Evolutionary conservation across 1,284 basidiomycete genomes (phyloP), one percentile per base, ranked within the genome.

Genomic region (Microbotryum silenes-acaulis): DNA sequence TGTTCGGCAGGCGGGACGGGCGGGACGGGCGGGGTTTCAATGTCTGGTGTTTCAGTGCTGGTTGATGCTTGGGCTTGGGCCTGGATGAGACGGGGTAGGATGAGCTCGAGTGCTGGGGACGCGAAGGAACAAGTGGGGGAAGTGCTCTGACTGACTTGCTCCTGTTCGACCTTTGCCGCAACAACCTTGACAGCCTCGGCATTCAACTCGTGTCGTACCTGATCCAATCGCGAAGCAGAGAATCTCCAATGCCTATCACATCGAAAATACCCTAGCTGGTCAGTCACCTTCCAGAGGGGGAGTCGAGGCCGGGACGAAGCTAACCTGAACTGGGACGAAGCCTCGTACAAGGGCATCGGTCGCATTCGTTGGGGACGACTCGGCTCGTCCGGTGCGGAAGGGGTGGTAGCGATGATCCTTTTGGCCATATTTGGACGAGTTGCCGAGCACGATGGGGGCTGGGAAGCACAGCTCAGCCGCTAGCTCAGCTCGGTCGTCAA

Each of bases 271-370:
- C 2, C 14, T 2, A 42, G 14, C 16, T 12, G 37, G 37, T 42
- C 14, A 42, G 37, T 16, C 37, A 42, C 37, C 14, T 12, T 16
- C 37, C 5, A 18, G 31, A 9, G 7, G 9, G 31, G 31, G 7
- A 31, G 27, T 31, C 31, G 31, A 31, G 31, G 31, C 7, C 31
- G 31, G 31, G 31, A 31, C 29, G 4, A 44, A 46, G 23, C 67
- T 42, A 7, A 85, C 65, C 79, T 81, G 76, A 81, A 93, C 74
- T 96, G 91, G 0, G 89, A 90, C 65, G 88, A 89, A 59, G 82
- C 84, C 72, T 91, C 85, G 72, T 89, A 94, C 7, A 91, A 73
- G 8, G 74, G 71, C 5, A 75, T 54, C 2, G 60, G 49, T 9
- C 45, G 27, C 12, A 12, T 27, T n/a, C 73, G n/a, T 51, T 21